Evolutionary conservation across 805 yeast species (phyloP), one percentile per base, ranked within the genome.

Genomic region (Pichia cephalocereana): DNA sequence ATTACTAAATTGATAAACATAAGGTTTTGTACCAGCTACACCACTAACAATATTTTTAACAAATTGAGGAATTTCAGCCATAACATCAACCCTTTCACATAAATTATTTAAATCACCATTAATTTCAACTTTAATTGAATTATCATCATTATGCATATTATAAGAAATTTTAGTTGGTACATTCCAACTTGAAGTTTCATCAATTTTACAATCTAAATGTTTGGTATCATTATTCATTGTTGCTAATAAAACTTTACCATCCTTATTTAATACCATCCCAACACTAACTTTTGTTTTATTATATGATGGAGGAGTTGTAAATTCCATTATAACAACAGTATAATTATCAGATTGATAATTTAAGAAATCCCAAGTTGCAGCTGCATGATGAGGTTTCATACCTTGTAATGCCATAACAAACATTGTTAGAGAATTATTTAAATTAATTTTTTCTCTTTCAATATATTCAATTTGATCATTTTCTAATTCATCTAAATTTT

Each of bases 371-470:
- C 99, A 93, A 23, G 88, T 70, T 52, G 95, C 87, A 48, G 99
- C 99, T 36, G 97, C 96, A 68, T 93, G 99, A 67, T 93, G 97
- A 9, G 99, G 99, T 68, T 93, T 93, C 98, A 93, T 90, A 52
- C 98, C 98, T 71, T 93, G 99, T 57, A 88, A 70, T 8, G 99
- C 99, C 91, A 86, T 83, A 46, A 91, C 96, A 62, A 81, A 90
- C 95, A 93, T 85, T 44, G 88, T 67, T 47, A 60, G 64, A 38
- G 79, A 80, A 40, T 72, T 63, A 15, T 52, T 46, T 45, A 77
- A 63, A 12, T 47, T 48, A 27, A 61, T 42, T 2, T 30, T 38
- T 37, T 47, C 46, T 43, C 17, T 41, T 9, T 40, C 51, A 38
- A 28, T 26, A 43, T 38, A 44, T 40, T 36, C 40, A 34, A 37